Conservation (phyloP, 371 early-diverging fungal genomes). For the Rhizopus sp. region DNA sequence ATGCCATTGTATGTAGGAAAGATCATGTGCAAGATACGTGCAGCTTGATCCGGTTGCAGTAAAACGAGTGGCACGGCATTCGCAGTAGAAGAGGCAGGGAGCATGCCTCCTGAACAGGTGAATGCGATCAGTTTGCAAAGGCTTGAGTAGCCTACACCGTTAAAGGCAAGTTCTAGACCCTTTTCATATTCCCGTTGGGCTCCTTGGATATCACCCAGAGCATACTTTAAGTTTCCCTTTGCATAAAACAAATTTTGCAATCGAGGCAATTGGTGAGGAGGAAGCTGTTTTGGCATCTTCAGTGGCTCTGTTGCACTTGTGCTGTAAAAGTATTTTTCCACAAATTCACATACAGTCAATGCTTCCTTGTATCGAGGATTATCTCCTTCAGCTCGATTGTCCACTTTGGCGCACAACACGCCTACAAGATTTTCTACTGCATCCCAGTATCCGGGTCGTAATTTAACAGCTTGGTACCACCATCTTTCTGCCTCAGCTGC, state of each 20-base stretch:
- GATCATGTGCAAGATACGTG: slow-evolving; percentile 55
- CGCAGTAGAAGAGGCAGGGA: slow-evolving; percentile 17
- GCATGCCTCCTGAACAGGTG: slow-evolving; percentile 22
- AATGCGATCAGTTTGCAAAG: slow-evolving; percentile 52
- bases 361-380: slow-evolving; percentile 78
- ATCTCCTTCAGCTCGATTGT: slow-evolving; percentile 13
- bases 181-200: slow-evolving; percentile 82
- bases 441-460: slow-evolving; percentile 92
- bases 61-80: slow-evolving; percentile 55
- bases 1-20: slow-evolving; percentile 67
- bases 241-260: slow-evolving; percentile 82
- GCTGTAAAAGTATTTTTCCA: slow-evolving; percentile 65
- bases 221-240: slow-evolving; percentile 81
- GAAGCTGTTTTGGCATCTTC: slow-evolving; percentile 41
- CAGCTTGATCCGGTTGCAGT: slow-evolving; percentile 69
- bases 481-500: slow-evolving; percentile 78
- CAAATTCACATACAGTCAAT: slow-evolving; percentile 77
- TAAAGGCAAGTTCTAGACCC: slow-evolving; percentile 77
- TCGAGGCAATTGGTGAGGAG: slow-evolving; percentile 65
- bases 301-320: slow-evolving; percentile 12
- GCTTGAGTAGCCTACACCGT: slow-evolving; percentile 61
- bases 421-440: slow-evolving; percentile 89
- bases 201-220: slow-evolving; percentile 71
- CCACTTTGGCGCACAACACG: slow-evolving; percentile 61
- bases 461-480: slow-evolving; percentile 85